A percentile compares a stretch with the other conserved stretches of the same genome.
Conservation (phyloP, 331 rosid species). For the Quercus tomentella region DNA sequence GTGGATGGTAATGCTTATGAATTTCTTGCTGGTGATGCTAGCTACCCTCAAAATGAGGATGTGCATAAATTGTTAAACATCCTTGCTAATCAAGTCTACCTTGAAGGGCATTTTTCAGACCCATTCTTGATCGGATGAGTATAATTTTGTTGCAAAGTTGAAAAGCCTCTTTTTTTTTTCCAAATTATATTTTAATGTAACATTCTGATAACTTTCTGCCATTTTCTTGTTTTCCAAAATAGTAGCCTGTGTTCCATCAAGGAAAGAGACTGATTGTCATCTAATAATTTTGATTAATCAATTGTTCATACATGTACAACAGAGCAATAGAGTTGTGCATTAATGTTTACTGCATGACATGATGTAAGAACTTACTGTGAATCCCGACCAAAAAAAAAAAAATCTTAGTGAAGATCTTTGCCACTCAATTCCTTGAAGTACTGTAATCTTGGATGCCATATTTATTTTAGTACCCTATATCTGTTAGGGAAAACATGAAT, state of each 20-base stretch:
- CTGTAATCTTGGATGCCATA: background rate
- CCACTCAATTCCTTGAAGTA: background rate
- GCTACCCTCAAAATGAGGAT: conserved; percentile 55
- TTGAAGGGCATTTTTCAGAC: conserved; percentile 36
- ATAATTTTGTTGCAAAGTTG: background rate
- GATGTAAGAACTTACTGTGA: background rate
- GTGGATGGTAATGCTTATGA: conserved; percentile 58
- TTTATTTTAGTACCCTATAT: background rate
- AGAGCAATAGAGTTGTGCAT: background rate
- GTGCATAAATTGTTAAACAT: conserved; percentile 36
- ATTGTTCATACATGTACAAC: background rate
- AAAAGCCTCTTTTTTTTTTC: background rate
- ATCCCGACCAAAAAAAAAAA: background rate
- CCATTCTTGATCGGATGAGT: conserved; percentile 4
- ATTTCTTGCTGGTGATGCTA: conserved; percentile 61
- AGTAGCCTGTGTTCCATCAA: background rate
- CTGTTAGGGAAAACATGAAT: background rate
- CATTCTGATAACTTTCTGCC: background rate
- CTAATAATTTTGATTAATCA: background rate
- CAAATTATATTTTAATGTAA: background rate
- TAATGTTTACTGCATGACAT: background rate
- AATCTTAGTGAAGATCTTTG: background rate
- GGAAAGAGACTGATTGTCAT: background rate
- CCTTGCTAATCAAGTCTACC: conserved; percentile 43
- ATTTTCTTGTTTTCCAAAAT: background rate